A percentile compares a stretch with the other conserved stretches of the same genome.
Conservation (phyloP, 164 flowering plant genomes). For the Annona cherimola region DNA sequence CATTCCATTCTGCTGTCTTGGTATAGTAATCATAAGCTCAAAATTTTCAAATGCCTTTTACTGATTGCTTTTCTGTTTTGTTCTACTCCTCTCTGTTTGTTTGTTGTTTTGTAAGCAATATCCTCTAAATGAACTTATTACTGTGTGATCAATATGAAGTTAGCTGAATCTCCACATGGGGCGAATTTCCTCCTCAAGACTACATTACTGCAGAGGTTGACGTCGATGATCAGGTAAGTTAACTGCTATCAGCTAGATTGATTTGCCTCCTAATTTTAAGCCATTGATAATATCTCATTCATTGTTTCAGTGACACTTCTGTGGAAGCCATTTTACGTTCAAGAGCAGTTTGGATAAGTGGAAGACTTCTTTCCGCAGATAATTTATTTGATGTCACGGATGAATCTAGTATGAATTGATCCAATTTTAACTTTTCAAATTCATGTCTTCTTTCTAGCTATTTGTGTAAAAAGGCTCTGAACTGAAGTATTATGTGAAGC, state of each 20-base stretch:
- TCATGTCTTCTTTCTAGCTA: not conserved
- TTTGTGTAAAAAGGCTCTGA: not conserved
- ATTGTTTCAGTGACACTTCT: slow-evolving; percentile 40
- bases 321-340: slow-evolving; percentile 59
- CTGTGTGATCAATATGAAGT: slow-evolving; percentile 27
- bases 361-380: slow-evolving; percentile 71
- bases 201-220: slow-evolving; percentile 53
- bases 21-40: too few species aligned
- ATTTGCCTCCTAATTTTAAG: not conserved
- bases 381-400: slow-evolving; percentile 36
- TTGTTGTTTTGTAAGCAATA: too few species aligned
- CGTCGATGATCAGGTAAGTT: slow-evolving; percentile 64
- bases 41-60: too few species aligned
- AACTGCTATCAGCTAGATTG: not conserved
- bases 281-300: not conserved
- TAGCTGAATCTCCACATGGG: slow-evolving; percentile 65
- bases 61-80: too few species aligned
- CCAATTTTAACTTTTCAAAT: not conserved
- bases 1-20: too few species aligned
- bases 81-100: too few species aligned
- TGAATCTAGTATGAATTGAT: slow-evolving; percentile 46
- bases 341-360: slow-evolving; percentile 84
- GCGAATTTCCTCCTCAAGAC: slow-evolving; percentile 56
- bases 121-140: not conserved
- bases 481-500: not conserved